Evolutionary conservation across 2,329 filamentous ascomycete species (phyloP).

Genomic region (Colletotrichum horii): DNA sequence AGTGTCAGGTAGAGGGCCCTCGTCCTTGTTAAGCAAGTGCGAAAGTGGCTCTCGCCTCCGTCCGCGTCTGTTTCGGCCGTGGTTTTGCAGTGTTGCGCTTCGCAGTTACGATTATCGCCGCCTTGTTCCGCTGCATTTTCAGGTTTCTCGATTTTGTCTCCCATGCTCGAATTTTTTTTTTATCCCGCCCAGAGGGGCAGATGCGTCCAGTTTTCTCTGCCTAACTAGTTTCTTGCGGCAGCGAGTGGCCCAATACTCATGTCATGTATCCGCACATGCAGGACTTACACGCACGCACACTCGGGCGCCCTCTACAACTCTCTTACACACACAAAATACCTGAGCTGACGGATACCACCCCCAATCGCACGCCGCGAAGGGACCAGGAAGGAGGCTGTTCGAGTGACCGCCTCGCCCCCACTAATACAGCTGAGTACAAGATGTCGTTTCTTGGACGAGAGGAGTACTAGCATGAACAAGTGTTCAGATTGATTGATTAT

Average conservation of each 20-base stretch:
- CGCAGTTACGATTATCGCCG: slow-evolving; percentile 17
- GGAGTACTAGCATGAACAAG: neutral
- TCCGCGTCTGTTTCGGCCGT: slow-evolving; percentile 6
- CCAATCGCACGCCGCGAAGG: neutral
- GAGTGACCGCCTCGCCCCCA: slow-evolving; percentile 20
- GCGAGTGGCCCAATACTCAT: neutral
- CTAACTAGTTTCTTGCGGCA: neutral
- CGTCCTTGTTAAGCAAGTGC: neutral
- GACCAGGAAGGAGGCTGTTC: slow-evolving; percentile 5
- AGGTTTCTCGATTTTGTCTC: neutral
- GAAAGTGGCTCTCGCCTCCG: neutral
- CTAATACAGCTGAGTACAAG: slow-evolving; percentile 1
- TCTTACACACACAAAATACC: neutral
- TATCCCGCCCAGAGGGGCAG: neutral
- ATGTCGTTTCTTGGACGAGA: neutral
- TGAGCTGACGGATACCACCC: slow-evolving; percentile 4
- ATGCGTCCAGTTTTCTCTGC: neutral
- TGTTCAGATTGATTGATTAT: neutral
- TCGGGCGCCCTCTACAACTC: neutral
- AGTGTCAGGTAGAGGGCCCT: neutral
- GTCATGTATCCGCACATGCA: neutral
- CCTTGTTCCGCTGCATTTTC: neutral
- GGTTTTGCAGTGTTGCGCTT: neutral
- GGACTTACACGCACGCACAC: neutral
- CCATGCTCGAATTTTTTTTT: neutral